Conservation (phyloP, 1,284 basidiomycete genomes). For the Gomphus sp. region DNA sequence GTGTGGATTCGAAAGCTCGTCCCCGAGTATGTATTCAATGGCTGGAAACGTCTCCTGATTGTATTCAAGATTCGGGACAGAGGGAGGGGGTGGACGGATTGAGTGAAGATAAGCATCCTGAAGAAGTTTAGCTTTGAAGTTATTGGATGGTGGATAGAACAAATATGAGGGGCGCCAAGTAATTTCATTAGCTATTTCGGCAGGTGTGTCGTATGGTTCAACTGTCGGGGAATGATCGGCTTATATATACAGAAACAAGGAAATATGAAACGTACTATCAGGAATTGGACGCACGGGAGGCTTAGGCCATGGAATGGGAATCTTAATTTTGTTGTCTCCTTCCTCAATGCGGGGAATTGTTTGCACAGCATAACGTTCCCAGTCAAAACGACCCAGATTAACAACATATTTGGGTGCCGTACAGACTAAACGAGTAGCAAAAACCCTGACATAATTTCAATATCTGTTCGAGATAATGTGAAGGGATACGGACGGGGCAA, state of each 20-base stretch:
- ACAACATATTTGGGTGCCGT: slow-evolving; percentile 50
- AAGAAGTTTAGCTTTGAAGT: slow-evolving; percentile 45
- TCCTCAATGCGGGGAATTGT: slow-evolving; percentile 52
- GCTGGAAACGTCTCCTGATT: slow-evolving; percentile 29
- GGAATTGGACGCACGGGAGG: slow-evolving; percentile 30
- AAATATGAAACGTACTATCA: slow-evolving; percentile 33
- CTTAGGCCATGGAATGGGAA: slow-evolving; percentile 63
- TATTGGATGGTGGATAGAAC: slow-evolving; percentile 25
- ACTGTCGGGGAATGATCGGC: slow-evolving; percentile 26
- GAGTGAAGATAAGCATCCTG: slow-evolving; percentile 33
- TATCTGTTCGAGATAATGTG: neutral
- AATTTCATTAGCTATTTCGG: slow-evolving; percentile 47
- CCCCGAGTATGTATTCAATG: slow-evolving; percentile 52
- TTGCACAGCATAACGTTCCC: slow-evolving; percentile 56
- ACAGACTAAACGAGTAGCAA: slow-evolving; percentile 59
- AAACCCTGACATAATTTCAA: slow-evolving; percentile 41
- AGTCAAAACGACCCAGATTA: slow-evolving; percentile 41
- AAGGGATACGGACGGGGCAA: slow-evolving; percentile 33
- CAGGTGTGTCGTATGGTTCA: slow-evolving; percentile 47
- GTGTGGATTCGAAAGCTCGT: slow-evolving; percentile 71
- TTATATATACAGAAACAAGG: slow-evolving; percentile 5
- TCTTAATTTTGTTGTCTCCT: slow-evolving; percentile 24
- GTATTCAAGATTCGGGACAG: slow-evolving; percentile 1
- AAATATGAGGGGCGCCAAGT: slow-evolving; percentile 58
- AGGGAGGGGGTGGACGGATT: slow-evolving; percentile 28